Conservation (phyloP, 352 stramenopile species). For the Phytophthora quininea region DNA sequence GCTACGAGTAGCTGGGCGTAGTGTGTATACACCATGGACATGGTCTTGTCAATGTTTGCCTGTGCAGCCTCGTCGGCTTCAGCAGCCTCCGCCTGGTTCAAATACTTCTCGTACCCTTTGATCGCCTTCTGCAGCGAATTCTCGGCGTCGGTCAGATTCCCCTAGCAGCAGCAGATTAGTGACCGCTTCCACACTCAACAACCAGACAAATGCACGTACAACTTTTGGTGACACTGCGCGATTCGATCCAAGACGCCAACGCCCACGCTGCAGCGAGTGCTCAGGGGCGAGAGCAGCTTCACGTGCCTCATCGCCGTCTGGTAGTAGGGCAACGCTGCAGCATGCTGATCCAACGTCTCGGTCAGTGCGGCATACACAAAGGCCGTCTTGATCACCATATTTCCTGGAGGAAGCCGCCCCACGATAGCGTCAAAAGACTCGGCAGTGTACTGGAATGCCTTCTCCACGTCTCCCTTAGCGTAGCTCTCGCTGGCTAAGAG, state of each 20-base stretch:
- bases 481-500: neutral
- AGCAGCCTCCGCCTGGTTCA: neutral
- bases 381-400: neutral
- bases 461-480: slow-evolving; percentile 10
- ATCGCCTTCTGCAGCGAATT: slow-evolving; percentile 14
- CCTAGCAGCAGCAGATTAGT: neutral
- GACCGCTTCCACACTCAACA: neutral
- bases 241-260: slow-evolving; percentile 13
- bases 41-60: neutral
- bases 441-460: slow-evolving; percentile 6
- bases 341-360: slow-evolving; percentile 7
- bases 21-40: neutral
- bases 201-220: slow-evolving; percentile 2
- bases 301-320: slow-evolving; percentile 16
- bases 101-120: slow-evolving; percentile 15
- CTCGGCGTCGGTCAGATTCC: slow-evolving; percentile 4
- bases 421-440: slow-evolving; percentile 2
- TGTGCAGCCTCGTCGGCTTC: neutral
- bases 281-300: slow-evolving; percentile 11
- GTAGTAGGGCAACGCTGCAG: slow-evolving; percentile 12
- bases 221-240: slow-evolving; percentile 9
- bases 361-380: neutral
- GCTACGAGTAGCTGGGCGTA: slow-evolving; percentile 12
- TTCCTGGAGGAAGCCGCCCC: neutral
- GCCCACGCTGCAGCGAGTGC: neutral